Evolutionary conservation across 306 rosid genomes (phyloP).

Genomic region (Senna tora): DNA sequence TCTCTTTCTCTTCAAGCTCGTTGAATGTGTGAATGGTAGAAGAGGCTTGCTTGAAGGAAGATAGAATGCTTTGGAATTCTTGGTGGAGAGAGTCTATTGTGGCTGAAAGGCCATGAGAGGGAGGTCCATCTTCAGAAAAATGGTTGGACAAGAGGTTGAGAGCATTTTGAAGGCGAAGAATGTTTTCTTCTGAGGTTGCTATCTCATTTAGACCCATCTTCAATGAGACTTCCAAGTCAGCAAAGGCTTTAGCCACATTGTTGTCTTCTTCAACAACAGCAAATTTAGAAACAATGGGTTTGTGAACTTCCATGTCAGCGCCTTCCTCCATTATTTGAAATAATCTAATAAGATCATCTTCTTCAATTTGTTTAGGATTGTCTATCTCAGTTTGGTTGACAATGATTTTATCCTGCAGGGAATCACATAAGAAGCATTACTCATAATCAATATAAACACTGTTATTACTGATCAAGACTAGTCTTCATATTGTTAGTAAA

Average conservation of each 20-base stretch:
- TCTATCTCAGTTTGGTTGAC: background rate
- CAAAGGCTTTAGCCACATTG: background rate
- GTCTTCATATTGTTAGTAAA: no score
- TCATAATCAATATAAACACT: no score
- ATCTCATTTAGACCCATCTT: background rate
- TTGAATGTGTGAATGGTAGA: background rate
- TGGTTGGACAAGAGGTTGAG: background rate
- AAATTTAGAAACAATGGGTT: background rate
- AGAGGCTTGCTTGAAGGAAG: background rate
- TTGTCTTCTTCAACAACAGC: background rate
- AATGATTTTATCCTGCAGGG: conserved; percentile 1
- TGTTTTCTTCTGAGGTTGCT: background rate
- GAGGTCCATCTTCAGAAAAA: background rate
- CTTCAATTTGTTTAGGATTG: background rate
- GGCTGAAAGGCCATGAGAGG: background rate
- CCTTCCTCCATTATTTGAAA: background rate
- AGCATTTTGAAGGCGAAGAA: background rate
- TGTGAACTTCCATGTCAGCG: background rate
- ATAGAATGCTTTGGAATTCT: background rate
- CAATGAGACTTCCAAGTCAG: background rate
- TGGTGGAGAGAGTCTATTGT: background rate
- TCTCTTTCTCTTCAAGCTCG: background rate
- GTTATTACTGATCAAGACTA: no score
- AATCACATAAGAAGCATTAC: background rate
- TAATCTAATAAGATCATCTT: conserved; percentile 5